Base-by-base conservation (phyloP, 306 rosid species). In the cucumber (Cucumis sativus) region DNA sequence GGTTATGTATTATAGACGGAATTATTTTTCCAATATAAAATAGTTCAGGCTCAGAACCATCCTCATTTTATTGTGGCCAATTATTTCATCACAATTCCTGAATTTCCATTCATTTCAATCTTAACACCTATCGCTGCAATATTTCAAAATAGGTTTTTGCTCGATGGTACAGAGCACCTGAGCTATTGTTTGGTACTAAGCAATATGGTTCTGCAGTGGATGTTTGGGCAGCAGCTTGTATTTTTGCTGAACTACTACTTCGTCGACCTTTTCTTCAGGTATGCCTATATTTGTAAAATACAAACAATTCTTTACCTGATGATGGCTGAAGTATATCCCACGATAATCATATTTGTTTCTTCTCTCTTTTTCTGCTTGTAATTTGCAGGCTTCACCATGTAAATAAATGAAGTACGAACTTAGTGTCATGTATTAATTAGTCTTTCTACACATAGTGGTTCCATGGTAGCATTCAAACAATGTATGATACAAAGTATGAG, bases 121-220 rank as follows among this genome's bases (percentile, higher is more conserved):
- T 23, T 58, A 75, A 41, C 30, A 20, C 40, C 59, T 68, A 84
- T 73, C 37, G 67, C 60, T 54, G 59, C 74, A 23, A 69, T 37
- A 10, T 66, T 11, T 75, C 51, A 80, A 79, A 58, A 80, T 76
- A 93, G 98, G 98, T 93, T 60, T 93, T 93, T 81, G 98, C 98
- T 10, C 90, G 97, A 73, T 93, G 98, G 98, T 93, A 93, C 83
- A 93, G 98, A 90, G 98, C 98, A 83, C 98, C 98, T 43, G 98
- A 93, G 83, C 86, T 93, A 54, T 84, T 93, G 85, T 93, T 93
- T 85, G 97, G 98, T 47, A 85, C 97, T 79, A 93, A 91, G 88
- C 97, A 91, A 79, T 93, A 93, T 80, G 98, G 98, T 56, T 77
- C 98, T 20, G 96, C 94, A 74, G 98, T 93, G 60, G 98, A 93